These are phyloP conservation scores for Phanerodontia chrysosporium DNA, from an alignment of 768 basidiomycete species.

Conservation along the genomic window DNA sequence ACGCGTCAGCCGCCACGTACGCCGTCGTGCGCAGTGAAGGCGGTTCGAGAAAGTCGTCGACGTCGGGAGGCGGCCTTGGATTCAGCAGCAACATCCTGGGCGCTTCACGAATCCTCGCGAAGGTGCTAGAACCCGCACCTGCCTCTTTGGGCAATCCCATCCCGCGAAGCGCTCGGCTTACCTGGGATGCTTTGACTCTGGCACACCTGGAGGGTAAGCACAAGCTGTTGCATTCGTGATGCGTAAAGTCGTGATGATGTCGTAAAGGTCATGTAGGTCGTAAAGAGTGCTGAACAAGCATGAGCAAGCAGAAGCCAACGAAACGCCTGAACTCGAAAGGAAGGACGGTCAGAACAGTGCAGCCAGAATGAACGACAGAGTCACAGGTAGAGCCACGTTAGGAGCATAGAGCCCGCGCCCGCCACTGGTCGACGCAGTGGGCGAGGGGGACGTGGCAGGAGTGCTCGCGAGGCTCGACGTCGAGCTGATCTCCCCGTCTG, in stretches of 20 bases:
- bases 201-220: too few species aligned
- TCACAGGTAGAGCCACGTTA: neutral
- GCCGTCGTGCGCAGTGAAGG: neutral
- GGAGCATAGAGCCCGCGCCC: neutral
- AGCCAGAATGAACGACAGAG: neutral
- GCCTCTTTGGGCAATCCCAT: neutral
- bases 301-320: neutral
- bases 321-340: neutral
- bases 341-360: neutral
- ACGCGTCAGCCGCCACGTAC: neutral
- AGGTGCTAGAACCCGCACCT: neutral
- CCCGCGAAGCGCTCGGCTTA: neutral
- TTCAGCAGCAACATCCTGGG: neutral
- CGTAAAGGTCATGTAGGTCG: neutral
- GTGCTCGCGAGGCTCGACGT: neutral
- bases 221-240: too few species aligned
- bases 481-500: constrained; percentile 40
- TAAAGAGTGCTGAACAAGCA: neutral
- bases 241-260: neutral
- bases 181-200: neutral
- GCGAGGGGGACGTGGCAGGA: constrained; percentile 17
- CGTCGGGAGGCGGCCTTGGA: neutral
- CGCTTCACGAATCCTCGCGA: neutral
- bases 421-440: constrained; percentile 19
- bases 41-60: neutral